Percentiles rank a stretch among this genome's conserved stretches.
Conservation (phyloP, 1,139 yeast genomes). For the Meyerozyma smithsonii region DNA sequence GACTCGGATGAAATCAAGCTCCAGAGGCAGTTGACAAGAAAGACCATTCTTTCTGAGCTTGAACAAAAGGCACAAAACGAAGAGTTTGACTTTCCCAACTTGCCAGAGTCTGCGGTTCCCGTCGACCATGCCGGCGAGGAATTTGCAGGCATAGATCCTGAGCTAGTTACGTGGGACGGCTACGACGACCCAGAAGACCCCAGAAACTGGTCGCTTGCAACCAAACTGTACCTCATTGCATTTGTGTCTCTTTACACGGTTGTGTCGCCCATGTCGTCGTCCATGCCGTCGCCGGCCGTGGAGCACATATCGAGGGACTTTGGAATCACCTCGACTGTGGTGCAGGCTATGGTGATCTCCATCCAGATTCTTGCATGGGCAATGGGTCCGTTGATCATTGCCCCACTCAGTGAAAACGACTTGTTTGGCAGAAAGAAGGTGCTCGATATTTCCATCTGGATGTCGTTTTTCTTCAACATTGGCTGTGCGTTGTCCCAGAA, state of each 20-base stretch:
- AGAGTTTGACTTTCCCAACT: conserved; percentile 9
- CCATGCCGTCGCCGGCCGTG: conserved; percentile 43
- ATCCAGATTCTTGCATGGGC: conserved; percentile 47
- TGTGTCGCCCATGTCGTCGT: conserved; percentile 44
- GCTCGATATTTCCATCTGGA: conserved; percentile 31
- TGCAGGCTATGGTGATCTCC: conserved; percentile 38
- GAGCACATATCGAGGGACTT: conserved; percentile 30
- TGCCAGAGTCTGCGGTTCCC: conserved; percentile 20
- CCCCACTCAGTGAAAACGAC: conserved; percentile 44
- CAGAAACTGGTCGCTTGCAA: conserved; percentile 30
- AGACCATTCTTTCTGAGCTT: conserved; percentile 17
- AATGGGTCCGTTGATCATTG: conserved; percentile 39
- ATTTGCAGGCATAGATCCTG: conserved; percentile 36
- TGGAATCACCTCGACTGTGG: conserved; percentile 24
- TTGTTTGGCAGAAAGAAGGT: conserved; percentile 37
- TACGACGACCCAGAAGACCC: conserved; percentile 37
- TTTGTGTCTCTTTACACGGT: conserved; percentile 40
- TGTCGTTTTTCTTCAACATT: conserved; percentile 16
- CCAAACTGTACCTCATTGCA: conserved; percentile 25
- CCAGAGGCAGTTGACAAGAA: conserved; percentile 18
- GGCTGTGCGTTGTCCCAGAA: conserved; percentile 16
- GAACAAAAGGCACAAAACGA: conserved; percentile 12
- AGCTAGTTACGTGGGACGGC: conserved; percentile 40
- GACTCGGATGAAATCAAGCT: conserved; percentile 16
- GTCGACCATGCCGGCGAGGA: conserved; percentile 35